Percentiles rank a stretch among this genome's conserved stretches.
Conservation (phyloP, 139 green algal genomes). For the Protoeuglena noctilucae region DNA sequence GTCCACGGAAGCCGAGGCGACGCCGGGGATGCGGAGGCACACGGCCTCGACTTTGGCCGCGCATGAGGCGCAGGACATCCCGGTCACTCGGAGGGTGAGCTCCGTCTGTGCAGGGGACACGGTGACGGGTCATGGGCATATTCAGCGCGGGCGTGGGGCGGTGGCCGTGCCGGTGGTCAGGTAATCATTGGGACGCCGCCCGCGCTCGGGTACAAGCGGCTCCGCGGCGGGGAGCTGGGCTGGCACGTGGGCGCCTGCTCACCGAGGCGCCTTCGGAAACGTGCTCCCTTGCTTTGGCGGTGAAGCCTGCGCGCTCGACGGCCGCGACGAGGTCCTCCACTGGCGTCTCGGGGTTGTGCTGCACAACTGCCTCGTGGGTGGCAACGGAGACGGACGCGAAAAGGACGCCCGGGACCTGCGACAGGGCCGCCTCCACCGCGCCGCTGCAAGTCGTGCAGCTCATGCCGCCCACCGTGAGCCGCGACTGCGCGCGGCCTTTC, state of each 20-base stretch:
- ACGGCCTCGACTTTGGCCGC: too few relatives aligned
- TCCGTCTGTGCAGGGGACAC: too few relatives aligned
- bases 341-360: conserved; percentile 23
- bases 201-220: too few relatives aligned
- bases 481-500: too few relatives aligned
- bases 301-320: conserved; percentile 41
- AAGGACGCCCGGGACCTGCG: conserved; percentile 31
- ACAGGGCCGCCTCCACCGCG: conserved; percentile 44
- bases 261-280: not conserved
- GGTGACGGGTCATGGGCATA: too few relatives aligned
- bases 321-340: conserved; percentile 40
- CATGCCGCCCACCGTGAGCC: conserved; percentile 52
- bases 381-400: conserved; percentile 35
- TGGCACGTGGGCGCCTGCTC: not conserved
- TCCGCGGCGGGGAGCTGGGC: not conserved
- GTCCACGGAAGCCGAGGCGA: too few relatives aligned
- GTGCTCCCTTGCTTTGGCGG: conserved; percentile 3
- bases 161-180: too few relatives aligned
- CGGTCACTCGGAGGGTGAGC: too few relatives aligned
- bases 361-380: conserved; percentile 36
- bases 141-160: too few relatives aligned
- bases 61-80: too few relatives aligned
- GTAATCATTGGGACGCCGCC: too few relatives aligned
- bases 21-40: too few relatives aligned
- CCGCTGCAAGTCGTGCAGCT: conserved; percentile 52